Conservation (phyloP, 2,329 filamentous ascomycete species). For the Fusarium metavorans region DNA sequence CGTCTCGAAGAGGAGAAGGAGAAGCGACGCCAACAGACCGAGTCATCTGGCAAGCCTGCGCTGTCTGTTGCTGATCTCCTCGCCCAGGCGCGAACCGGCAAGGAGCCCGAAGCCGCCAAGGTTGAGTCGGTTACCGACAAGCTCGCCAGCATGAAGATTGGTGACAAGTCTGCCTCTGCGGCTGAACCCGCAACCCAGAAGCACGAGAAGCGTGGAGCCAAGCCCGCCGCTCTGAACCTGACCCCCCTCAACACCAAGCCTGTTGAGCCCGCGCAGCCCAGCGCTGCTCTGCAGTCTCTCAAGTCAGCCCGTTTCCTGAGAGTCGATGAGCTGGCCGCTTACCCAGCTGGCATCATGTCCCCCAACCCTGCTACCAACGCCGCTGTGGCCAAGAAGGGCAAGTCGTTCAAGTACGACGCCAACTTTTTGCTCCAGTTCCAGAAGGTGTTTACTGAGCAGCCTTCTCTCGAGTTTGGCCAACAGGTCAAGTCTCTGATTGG, state of each 20-base stretch:
- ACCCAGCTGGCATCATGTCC: slow-evolving; percentile 85
- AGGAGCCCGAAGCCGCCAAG: slow-evolving; percentile 54
- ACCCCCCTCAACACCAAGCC: slow-evolving; percentile 84
- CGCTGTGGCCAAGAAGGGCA: slow-evolving; percentile 81
- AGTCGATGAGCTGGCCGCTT: slow-evolving; percentile 81
- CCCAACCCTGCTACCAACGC: slow-evolving; percentile 93
- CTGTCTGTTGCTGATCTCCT: slow-evolving; percentile 65
- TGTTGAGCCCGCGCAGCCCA: slow-evolving; percentile 92
- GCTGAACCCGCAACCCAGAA: slow-evolving; percentile 63
- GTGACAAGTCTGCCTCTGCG: slow-evolving; percentile 57
- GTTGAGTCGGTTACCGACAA: slow-evolving; percentile 60
- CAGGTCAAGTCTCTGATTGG: slow-evolving; percentile 91
- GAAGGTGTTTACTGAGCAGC: slow-evolving; percentile 95
- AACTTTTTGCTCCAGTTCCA: slow-evolving; percentile 97
- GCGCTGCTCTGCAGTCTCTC: slow-evolving; percentile 91
- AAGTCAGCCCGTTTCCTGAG: slow-evolving; percentile 91
- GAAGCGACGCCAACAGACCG: slow-evolving; percentile 63
- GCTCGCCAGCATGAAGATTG: slow-evolving; percentile 64
- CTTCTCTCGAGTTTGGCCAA: slow-evolving; percentile 90
- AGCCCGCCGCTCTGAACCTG: slow-evolving; percentile 90
- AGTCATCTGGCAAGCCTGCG: slow-evolving; percentile 60
- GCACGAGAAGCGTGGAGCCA: slow-evolving; percentile 73
- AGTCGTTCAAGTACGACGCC: slow-evolving; percentile 93
- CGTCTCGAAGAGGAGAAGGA: slow-evolving; percentile 78
- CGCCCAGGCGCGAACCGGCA: slow-evolving; percentile 53